Evolutionary conservation across 768 basidiomycete species (phyloP).

Genomic region (Trametes punicea): DNA sequence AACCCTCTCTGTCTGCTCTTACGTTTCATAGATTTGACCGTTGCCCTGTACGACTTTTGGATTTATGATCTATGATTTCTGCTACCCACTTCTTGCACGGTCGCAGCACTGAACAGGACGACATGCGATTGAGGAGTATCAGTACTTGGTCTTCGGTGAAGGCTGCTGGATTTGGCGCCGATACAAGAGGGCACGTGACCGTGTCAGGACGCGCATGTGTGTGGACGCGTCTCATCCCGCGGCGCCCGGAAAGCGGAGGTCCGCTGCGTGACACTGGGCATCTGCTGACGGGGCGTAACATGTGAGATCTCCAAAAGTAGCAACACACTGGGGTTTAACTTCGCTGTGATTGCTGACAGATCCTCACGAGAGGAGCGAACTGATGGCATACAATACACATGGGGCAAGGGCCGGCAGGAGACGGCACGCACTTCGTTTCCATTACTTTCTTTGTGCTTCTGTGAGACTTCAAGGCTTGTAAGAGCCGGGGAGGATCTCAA

Average conservation of each 20-base stretch:
- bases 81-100: too few species aligned
- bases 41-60: too few species aligned
- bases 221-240: background rate
- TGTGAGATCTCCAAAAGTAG: background rate
- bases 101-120: too few species aligned
- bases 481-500: conserved; percentile 44
- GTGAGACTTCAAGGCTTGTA: background rate
- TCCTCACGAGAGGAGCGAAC: too few species aligned
- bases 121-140: too few species aligned
- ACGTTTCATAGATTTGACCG: too few species aligned
- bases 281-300: background rate
- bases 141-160: too few species aligned
- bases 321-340: too few species aligned
- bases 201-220: background rate
- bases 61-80: too few species aligned
- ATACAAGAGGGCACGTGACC: background rate
- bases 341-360: too few species aligned
- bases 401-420: background rate
- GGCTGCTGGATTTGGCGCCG: too few species aligned
- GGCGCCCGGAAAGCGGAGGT: background rate
- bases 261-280: background rate
- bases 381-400: background rate
- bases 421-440: background rate
- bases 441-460: background rate
- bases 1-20: background rate